These are phyloP conservation scores for Trichomonascaceae sp. DNA, from an alignment of 1,139 yeast genomes.

Conservation along the genomic window DNA sequence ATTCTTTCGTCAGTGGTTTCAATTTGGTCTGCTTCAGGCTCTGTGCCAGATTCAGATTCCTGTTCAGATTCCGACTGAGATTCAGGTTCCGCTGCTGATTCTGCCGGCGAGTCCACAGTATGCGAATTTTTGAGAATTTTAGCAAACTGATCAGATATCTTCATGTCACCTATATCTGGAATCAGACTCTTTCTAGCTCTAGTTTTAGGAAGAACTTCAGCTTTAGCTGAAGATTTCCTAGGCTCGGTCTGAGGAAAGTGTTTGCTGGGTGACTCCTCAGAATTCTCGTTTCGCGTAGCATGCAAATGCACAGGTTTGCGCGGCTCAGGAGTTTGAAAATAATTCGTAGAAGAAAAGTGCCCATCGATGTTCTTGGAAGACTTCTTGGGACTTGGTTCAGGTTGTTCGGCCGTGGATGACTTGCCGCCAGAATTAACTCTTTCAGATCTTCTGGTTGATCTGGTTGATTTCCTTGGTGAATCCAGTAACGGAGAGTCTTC, in stretches of 20 bases:
- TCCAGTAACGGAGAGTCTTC: background rate
- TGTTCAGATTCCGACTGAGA: constrained; percentile 7
- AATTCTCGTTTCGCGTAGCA: background rate
- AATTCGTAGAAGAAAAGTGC: constrained; percentile 37
- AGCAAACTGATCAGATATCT: constrained; percentile 22
- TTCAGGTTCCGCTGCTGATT: constrained; percentile 5
- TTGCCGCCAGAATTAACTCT: constrained; percentile 5
- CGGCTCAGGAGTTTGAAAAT: constrained; percentile 25
- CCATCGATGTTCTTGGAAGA: background rate
- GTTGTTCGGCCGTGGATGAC: constrained; percentile 1
- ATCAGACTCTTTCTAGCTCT: constrained; percentile 22
- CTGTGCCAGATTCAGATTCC: background rate
- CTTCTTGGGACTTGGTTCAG: constrained; percentile 4
- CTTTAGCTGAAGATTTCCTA: background rate
- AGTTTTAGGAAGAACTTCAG: background rate
- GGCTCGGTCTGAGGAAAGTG: constrained; percentile 3
- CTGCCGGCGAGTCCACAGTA: background rate
- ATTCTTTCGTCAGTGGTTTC: background rate
- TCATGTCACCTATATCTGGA: constrained; percentile 23
- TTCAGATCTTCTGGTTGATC: constrained; percentile 6
- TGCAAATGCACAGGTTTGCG: background rate
- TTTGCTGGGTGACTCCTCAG: background rate
- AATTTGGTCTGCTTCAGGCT: background rate
- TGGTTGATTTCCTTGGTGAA: constrained; percentile 10
- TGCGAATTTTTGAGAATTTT: constrained; percentile 7